These are phyloP conservation scores for Straminergon stramineum DNA, from an alignment of 225 moss, liverwort and hornwort species.

Conservation along the genomic window DNA sequence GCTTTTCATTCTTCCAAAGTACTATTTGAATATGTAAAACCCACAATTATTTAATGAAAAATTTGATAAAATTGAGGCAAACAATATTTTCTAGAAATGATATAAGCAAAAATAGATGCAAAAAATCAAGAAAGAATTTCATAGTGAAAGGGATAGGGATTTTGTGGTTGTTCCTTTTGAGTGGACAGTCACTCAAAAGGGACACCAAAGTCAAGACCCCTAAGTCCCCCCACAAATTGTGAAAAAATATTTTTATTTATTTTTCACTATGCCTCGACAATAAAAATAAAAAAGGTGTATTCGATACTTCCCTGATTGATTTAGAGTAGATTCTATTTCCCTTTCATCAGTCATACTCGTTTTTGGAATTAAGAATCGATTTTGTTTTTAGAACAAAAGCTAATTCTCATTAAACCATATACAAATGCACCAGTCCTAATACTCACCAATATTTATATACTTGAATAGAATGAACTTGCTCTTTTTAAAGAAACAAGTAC, in stretches of 20 bases:
- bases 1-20: not conserved
- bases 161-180: not conserved
- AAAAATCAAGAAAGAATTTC: not conserved
- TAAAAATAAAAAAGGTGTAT: not conserved
- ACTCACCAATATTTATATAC: too few relatives aligned
- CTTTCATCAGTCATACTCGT: too few relatives aligned
- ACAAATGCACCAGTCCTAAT: too few relatives aligned
- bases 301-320: too few relatives aligned
- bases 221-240: not conserved
- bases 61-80: not conserved
- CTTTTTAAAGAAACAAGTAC: too few relatives aligned
- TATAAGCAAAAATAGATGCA: not conserved
- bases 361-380: too few relatives aligned
- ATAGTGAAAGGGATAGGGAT: not conserved
- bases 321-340: too few relatives aligned
- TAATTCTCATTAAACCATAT: too few relatives aligned
- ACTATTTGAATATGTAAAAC: not conserved
- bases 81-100: too few relatives aligned
- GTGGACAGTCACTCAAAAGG: not conserved
- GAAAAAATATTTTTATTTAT: not conserved
- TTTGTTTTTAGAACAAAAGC: too few relatives aligned
- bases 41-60: rapidly evolving
- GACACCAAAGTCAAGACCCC: not conserved
- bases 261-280: rapidly evolving
- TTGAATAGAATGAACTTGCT: too few relatives aligned